A percentile compares a stretch with the other conserved stretches of the same genome.
These are phyloP conservation scores for Podaxis mareebaensis DNA, from an alignment of 768 basidiomycete genomes.

Conservation along the genomic window DNA sequence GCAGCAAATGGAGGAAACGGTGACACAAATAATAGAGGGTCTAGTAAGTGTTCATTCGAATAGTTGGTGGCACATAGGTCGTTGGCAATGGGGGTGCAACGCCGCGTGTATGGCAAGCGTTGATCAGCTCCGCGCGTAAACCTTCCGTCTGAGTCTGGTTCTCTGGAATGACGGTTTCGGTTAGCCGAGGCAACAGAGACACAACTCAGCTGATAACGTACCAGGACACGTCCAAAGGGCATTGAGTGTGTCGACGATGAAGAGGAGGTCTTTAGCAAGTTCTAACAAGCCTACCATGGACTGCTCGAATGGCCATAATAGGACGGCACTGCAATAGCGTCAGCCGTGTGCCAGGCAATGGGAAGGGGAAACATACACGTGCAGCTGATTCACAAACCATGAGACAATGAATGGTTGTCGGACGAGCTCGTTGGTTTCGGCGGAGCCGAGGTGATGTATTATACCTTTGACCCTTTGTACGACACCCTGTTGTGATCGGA, in stretches of 20 bases:
- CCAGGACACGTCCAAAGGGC: slow-evolving; percentile 64
- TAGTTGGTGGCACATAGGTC: not conserved
- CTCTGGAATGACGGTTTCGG: not conserved
- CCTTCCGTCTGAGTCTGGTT: slow-evolving; percentile 5
- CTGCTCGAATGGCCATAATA: slow-evolving; percentile 65
- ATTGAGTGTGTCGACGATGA: slow-evolving; percentile 66
- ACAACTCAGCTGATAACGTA: slow-evolving; percentile 24
- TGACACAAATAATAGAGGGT: too few relatives aligned
- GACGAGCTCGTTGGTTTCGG: slow-evolving; percentile 56
- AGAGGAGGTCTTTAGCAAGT: slow-evolving; percentile 64
- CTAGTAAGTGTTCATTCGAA: slow-evolving; percentile 9
- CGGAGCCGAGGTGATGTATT: slow-evolving; percentile 50
- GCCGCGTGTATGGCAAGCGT: slow-evolving; percentile 12
- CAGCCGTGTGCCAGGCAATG: not conserved
- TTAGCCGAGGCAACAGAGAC: not conserved
- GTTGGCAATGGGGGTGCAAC: slow-evolving; percentile 10
- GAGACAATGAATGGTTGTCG: slow-evolving; percentile 69
- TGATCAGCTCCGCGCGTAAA: not conserved
- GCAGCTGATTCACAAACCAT: slow-evolving; percentile 72
- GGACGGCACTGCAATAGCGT: slow-evolving; percentile 39
- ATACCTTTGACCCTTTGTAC: slow-evolving; percentile 59
- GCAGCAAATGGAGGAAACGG: not conserved
- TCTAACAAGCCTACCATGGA: slow-evolving; percentile 59
- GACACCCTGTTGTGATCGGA: slow-evolving; percentile 67
- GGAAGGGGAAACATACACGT: slow-evolving; percentile 45